These are phyloP conservation scores for Eucalyptus virginea DNA, from an alignment of 345 rosid species.

Conservation along the genomic window DNA sequence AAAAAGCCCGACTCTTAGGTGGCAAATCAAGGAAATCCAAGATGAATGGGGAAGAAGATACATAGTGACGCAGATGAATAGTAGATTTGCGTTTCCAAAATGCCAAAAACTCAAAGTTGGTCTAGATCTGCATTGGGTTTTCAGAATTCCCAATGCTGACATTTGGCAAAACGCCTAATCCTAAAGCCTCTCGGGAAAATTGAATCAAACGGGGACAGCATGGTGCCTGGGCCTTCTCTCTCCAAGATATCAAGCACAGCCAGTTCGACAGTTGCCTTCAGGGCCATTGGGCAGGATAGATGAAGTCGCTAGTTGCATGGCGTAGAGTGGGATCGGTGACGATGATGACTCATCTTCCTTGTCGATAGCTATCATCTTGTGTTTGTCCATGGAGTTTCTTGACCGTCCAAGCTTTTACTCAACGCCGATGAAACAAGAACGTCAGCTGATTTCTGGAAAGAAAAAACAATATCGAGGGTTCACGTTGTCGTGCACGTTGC, in stretches of 20 bases:
- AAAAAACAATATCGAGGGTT: background rate
- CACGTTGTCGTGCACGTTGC: background rate
- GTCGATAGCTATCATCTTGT: background rate
- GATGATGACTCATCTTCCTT: background rate
- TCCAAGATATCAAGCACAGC: slow-evolving; percentile 13
- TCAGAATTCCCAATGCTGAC: rapidly evolving
- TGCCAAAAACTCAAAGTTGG: rapidly evolving
- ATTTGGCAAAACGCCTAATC: too few species aligned
- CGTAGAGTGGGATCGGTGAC: background rate
- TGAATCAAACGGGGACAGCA: background rate
- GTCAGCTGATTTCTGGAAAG: background rate
- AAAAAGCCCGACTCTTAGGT: rapidly evolving
- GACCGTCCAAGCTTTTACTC: background rate
- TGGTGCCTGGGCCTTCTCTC: slow-evolving; percentile 8
- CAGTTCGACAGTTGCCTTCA: slow-evolving; percentile 14
- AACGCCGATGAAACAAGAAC: background rate
- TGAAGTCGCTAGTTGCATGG: slow-evolving; percentile 24
- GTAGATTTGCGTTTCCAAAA: too few species aligned
- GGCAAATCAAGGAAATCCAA: too few species aligned
- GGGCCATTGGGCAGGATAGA: slow-evolving; percentile 22
- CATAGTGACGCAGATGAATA: rapidly evolving
- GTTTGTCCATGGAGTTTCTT: background rate
- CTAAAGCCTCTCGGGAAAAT: too few species aligned
- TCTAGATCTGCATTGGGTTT: rapidly evolving
- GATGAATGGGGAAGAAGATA: too few species aligned